A percentile compares a stretch with the other conserved stretches of the same genome.
Evolutionary conservation across 768 basidiomycete species (phyloP).

Genomic region (Royoungia palumana): DNA sequence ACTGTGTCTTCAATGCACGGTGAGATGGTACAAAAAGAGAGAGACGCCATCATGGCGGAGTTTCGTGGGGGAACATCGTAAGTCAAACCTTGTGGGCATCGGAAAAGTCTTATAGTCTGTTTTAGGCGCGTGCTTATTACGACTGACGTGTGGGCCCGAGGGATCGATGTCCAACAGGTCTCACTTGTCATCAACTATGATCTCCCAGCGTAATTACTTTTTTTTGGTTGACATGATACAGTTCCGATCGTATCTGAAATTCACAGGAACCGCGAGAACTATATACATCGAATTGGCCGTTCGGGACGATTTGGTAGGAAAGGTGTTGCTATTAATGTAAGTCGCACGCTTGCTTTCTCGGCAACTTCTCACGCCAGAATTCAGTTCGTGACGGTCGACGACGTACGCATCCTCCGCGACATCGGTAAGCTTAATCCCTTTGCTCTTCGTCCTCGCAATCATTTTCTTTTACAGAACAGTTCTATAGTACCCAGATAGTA

Average conservation of each 20-base stretch:
- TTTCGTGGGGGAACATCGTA: slow-evolving; percentile 92
- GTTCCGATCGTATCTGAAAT: slow-evolving; percentile 13
- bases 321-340: slow-evolving; percentile 98
- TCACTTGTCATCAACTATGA: slow-evolving; percentile 98
- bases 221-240: slow-evolving; percentile 3
- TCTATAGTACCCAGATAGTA: slow-evolving; percentile 94
- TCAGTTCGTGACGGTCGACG: slow-evolving; percentile 91
- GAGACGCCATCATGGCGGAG: slow-evolving; percentile 95
- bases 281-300: slow-evolving; percentile 99
- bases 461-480: slow-evolving; percentile 64
- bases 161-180: slow-evolving; percentile 98
- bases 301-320: slow-evolving; percentile 99
- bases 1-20: slow-evolving; percentile 96
- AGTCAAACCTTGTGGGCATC: slow-evolving; percentile 29
- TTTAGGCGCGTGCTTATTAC: slow-evolving; percentile 88
- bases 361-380: slow-evolving; percentile 14
- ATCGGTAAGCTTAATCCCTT: slow-evolving; percentile 60
- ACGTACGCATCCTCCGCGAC: slow-evolving; percentile 94
- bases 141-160: slow-evolving; percentile 96
- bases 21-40: slow-evolving; percentile 94
- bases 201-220: slow-evolving; percentile 70
- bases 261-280: slow-evolving; percentile 91
- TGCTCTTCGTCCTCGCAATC: slow-evolving; percentile 7
- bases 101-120: slow-evolving; percentile 1
- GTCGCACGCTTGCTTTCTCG: slow-evolving; percentile 26